A percentile compares a stretch with the other conserved stretches of the same genome.
phyloP scores from a whole-genome alignment of 305 asterid species.

The Fraxinus floribunda region DNA sequence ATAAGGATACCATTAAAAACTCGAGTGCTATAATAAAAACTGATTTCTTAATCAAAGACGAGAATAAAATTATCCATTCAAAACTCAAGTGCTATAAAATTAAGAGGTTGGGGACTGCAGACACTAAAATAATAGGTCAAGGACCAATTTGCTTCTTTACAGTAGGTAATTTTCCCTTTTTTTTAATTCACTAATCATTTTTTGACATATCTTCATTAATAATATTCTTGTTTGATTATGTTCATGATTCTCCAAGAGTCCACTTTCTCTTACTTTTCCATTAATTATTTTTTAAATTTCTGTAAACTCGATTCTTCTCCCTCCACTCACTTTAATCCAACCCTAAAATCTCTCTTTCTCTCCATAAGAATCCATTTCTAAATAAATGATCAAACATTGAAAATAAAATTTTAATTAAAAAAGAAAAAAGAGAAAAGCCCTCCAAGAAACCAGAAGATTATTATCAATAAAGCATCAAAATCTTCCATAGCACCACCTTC shows the following conservation, averaged over 20 bases:
- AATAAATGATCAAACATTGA: conserved; percentile 22
- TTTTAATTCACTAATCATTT: neutral
- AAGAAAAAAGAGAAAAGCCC: conserved; percentile 10
- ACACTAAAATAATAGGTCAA: neutral
- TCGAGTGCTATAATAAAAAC: neutral
- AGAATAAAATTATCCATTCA: neutral
- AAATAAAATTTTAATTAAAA: neutral
- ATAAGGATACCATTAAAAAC: neutral
- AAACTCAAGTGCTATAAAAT: neutral
- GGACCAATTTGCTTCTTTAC: neutral
- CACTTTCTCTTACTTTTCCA: conserved; percentile 30
- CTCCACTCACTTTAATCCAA: conserved; percentile 21
- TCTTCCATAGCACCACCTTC: neutral
- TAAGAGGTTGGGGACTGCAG: neutral
- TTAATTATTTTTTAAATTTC: conserved; percentile 24
- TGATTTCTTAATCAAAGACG: neutral
- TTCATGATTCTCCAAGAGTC: conserved; percentile 23
- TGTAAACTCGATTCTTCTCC: conserved; percentile 17
- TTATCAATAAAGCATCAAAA: conserved; percentile 8
- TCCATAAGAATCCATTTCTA: conserved; percentile 21
- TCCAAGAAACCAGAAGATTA: conserved; percentile 21
- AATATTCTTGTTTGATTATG: conserved; percentile 22
- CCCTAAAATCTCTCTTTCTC: conserved; percentile 22
- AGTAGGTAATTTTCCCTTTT: neutral
- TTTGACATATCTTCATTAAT: conserved; percentile 15